phyloP scores from a whole-genome alignment of 129 eudicot genomes.

The Arctium lappa region DNA sequence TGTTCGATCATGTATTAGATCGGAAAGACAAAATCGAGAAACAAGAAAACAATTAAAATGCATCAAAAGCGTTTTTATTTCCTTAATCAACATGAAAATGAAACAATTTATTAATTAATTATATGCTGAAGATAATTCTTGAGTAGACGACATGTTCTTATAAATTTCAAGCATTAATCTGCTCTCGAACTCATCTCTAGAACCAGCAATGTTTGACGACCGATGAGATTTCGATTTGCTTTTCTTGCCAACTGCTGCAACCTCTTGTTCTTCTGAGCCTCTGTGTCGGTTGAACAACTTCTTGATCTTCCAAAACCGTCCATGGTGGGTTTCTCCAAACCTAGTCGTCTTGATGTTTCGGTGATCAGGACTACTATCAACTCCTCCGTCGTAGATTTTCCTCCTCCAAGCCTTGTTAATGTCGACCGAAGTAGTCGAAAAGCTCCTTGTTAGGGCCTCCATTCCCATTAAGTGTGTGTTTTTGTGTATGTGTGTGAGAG shows the following conservation, averaged over 20 bases:
- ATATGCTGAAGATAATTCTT: constrained; percentile 31
- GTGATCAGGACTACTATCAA: constrained; percentile 22
- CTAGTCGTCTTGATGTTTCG: constrained; percentile 24
- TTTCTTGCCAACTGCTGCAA: neutral
- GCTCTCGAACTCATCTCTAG: constrained; percentile 26
- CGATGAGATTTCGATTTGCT: constrained; percentile 5
- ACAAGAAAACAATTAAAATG: neutral
- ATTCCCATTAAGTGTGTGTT: neutral
- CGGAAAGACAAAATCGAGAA: neutral
- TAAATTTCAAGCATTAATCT: constrained; percentile 32
- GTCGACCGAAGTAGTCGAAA: constrained; percentile 26
- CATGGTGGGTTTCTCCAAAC: constrained; percentile 28
- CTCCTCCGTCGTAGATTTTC: constrained; percentile 27
- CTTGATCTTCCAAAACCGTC: constrained; percentile 33
- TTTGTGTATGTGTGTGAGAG: neutral
- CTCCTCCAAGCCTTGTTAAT: constrained; percentile 34
- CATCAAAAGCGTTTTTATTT: neutral
- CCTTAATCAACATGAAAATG: neutral
- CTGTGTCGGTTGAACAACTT: constrained; percentile 15
- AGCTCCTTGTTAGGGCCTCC: constrained; percentile 33
- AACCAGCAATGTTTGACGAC: constrained; percentile 20
- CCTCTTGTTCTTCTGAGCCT: constrained; percentile 6
- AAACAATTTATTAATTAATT: neutral
- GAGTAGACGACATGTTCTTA: constrained; percentile 33
- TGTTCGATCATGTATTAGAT: neutral